A percentile compares a stretch with the other conserved stretches of the same genome.
These are phyloP conservation scores for Ophiognomonia clavigignenti-juglandacearum DNA, from an alignment of 2,329 filamentous ascomycete genomes.

Conservation along the genomic window DNA sequence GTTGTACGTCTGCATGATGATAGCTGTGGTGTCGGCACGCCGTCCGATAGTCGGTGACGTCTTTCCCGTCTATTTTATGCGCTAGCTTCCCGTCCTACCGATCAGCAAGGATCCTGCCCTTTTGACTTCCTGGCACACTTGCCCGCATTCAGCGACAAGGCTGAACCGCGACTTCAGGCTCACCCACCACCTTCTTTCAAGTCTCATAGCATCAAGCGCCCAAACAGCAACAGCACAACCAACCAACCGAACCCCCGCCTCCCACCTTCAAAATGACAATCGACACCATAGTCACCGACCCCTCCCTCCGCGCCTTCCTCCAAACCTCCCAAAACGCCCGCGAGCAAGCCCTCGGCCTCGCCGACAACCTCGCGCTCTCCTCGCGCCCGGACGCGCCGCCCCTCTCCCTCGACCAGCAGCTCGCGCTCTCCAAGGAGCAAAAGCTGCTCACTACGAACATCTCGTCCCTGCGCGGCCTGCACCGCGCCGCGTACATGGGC, in stretches of 20 bases:
- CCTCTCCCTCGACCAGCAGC: constrained; percentile 42
- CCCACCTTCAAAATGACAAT: constrained; percentile 47
- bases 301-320: constrained; percentile 62
- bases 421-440: constrained; percentile 67
- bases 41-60: no score
- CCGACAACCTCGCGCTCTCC: constrained; percentile 46
- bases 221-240: not conserved
- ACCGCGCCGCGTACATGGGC: constrained; percentile 74
- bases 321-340: constrained; percentile 69
- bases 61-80: no score
- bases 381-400: constrained; percentile 37
- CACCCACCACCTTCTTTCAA: not conserved
- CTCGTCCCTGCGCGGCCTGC: constrained; percentile 73
- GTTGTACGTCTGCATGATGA: no score
- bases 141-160: no score
- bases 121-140: no score
- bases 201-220: not conserved
- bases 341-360: constrained; percentile 63
- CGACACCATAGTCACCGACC: constrained; percentile 57
- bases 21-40: no score
- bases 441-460: constrained; percentile 76
- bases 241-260: not conserved
- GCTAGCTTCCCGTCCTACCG: no score
- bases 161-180: not conserved
- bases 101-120: no score